A percentile compares a stretch with the other conserved stretches of the same genome.
Conservation (phyloP, 129 eudicot species). For the Flaveria sonorensis region DNA sequence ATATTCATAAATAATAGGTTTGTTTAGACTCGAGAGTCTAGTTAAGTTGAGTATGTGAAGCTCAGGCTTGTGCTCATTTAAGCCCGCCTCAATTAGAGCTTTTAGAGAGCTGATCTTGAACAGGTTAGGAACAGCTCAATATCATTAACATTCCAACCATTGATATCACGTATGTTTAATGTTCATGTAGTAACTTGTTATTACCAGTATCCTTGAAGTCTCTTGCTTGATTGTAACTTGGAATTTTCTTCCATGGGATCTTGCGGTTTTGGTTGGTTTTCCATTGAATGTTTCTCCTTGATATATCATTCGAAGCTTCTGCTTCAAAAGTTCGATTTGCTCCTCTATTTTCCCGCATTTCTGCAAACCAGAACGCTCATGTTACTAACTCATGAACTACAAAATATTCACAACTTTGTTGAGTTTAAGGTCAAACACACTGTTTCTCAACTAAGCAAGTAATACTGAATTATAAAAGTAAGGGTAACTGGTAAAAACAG, state of each 20-base stretch:
- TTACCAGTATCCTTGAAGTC: slow-evolving; percentile 85
- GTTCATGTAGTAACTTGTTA: not conserved
- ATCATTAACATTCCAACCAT: not conserved
- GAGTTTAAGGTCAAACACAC: not conserved
- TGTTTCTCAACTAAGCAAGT: not conserved
- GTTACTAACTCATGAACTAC: not conserved
- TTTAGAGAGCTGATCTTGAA: not conserved
- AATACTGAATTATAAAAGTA: not conserved
- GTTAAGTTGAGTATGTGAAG: not conserved
- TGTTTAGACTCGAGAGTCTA: too few species aligned
- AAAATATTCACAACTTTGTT: not conserved
- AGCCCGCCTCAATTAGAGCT: not conserved
- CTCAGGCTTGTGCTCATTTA: not conserved
- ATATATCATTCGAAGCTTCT: slow-evolving; percentile 64
- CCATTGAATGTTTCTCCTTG: slow-evolving; percentile 85
- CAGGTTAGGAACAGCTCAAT: not conserved
- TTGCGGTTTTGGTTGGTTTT: slow-evolving; percentile 82
- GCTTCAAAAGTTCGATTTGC: slow-evolving; percentile 65
- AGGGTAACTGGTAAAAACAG: not conserved
- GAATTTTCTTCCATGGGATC: slow-evolving; percentile 84
- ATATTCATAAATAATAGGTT: too few species aligned
- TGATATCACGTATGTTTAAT: not conserved
- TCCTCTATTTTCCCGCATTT: slow-evolving; percentile 80
- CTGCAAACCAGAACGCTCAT: slow-evolving; percentile 41
- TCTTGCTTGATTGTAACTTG: slow-evolving; percentile 79